A percentile compares a stretch with the other conserved stretches of the same genome.
Conservation (phyloP, 2,329 filamentous ascomycete genomes). For the Uncinocarpus reesii region DNA sequence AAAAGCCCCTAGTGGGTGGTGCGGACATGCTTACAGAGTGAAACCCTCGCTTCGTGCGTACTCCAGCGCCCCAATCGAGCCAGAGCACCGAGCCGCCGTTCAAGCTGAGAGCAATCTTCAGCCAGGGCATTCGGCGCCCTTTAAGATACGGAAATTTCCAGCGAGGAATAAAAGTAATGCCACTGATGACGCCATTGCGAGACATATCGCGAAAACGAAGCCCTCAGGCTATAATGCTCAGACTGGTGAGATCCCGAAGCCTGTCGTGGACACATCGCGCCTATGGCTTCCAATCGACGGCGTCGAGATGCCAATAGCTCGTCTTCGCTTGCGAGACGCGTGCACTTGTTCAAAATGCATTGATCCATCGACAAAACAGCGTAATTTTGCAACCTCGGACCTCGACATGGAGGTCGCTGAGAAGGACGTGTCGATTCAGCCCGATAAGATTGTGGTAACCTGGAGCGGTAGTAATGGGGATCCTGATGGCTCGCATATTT, state of each 20-base stretch:
- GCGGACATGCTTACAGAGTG: too few species aligned
- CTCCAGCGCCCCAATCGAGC: background rate
- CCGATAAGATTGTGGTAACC: slow-evolving; percentile 34
- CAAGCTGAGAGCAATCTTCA: too few species aligned
- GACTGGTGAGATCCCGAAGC: background rate
- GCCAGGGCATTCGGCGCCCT: too few species aligned
- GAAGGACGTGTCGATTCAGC: slow-evolving; percentile 28
- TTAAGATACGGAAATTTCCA: too few species aligned
- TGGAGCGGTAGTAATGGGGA: slow-evolving; percentile 40
- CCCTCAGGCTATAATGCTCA: too few species aligned
- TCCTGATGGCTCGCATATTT: slow-evolving; percentile 30
- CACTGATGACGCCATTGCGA: too few species aligned
- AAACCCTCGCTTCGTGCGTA: too few species aligned
- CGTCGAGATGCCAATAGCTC: background rate
- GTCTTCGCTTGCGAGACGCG: slow-evolving; percentile 41
- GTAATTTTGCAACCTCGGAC: slow-evolving; percentile 54
- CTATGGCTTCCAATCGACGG: background rate
- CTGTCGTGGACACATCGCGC: background rate
- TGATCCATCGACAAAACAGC: slow-evolving; percentile 51
- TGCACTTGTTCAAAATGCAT: slow-evolving; percentile 47
- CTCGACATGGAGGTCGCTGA: slow-evolving; percentile 44
- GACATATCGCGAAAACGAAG: too few species aligned
- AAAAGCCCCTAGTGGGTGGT: too few species aligned
- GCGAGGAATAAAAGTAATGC: too few species aligned
- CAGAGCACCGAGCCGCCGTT: background rate